Percentiles rank a stretch among this genome's conserved stretches.
phyloP scores from a whole-genome alignment of 495 filamentous ascomycete species.

The Penicillium dipodomyicola region DNA sequence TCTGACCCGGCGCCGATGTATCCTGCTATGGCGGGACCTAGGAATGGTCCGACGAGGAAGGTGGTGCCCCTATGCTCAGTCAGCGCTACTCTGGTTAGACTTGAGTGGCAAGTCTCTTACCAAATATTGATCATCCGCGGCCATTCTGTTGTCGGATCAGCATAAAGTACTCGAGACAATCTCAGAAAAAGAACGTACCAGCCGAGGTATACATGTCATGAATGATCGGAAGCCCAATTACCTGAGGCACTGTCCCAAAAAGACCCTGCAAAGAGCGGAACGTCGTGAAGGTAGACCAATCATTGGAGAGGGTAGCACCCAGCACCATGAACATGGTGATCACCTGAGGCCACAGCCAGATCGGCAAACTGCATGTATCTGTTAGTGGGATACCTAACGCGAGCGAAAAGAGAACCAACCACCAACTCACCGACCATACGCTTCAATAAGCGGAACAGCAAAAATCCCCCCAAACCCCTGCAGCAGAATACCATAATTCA shows the following conservation, averaged over 20 bases:
- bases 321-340: conserved; percentile 47
- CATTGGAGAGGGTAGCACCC: conserved; percentile 43
- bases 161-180: not conserved
- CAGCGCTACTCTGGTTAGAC: not conserved
- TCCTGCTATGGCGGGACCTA: conserved; percentile 46
- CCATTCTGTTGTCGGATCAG: conserved; percentile 31
- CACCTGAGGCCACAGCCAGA: conserved; percentile 53
- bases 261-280: conserved; percentile 55
- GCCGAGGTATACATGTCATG: conserved; percentile 48
- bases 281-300: conserved; percentile 47
- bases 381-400: not conserved
- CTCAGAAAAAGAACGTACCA: conserved; percentile 18
- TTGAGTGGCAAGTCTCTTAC: conserved; percentile 13
- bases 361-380: conserved; percentile 34
- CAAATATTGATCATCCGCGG: conserved; percentile 51
- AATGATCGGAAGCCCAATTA: conserved; percentile 46
- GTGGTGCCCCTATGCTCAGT: conserved; percentile 35
- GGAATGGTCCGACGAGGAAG: conserved; percentile 46
- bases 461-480: conserved; percentile 53
- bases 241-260: conserved; percentile 46
- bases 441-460: conserved; percentile 49
- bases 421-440: conserved; percentile 44
- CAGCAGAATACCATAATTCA: conserved; percentile 51
- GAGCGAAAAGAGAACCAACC: not conserved
- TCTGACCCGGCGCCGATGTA: conserved; percentile 36